Base-by-base conservation (phyloP, 2,329 filamentous ascomycete genomes). In the Beauveria sp. region DNA sequence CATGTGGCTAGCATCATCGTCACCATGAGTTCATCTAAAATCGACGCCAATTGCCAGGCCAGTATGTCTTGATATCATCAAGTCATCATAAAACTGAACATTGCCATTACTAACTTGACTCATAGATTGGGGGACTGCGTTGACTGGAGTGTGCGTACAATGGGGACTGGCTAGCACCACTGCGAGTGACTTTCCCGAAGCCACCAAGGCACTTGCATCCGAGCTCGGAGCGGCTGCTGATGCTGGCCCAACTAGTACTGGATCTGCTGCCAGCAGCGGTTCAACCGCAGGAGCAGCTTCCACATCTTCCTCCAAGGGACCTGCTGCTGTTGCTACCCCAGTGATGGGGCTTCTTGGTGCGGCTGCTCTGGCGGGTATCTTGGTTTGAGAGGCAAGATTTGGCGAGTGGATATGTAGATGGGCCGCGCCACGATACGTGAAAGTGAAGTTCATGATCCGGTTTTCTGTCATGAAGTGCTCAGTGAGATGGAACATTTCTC, bases 181-280 rank as follows among this genome's bases (percentile, higher is more conserved):
- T 22, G 60, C 52, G 5, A 28, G 52, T 16, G 60, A 62, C 46
- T 45, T 56, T 12, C 52, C 60, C 0, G 52, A 50, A 31, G 60
- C 60, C 14, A 62, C 60, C n/a, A 50, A 62, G 52, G 60, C 60
- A 9, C 60, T 62, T 12, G 60, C 60, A 6, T 62, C 60, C 16
- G 60, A 62, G 20, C 60, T 62, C 3, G 59, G 51, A 14, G 59
- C 50, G 16, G 60, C 52, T 20, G 46, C 20, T 26, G 34, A 28
- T 34, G 34, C 52, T 45, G 45, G 42, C 9, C 28, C 60, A 3
- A 56, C 52, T 34, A 45, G 43, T 38, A 38, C 60, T 3, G 46
- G 34, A 42, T 61, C 58, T 38, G 58, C 49, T n/a, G 31, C 60
- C 6, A 50, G 31, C 22, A 56, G 42, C n/a, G 50, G 43, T 10